phyloP scores from a whole-genome alignment of 164 flowering plant genomes.

The Euptelea pleiosperma region DNA sequence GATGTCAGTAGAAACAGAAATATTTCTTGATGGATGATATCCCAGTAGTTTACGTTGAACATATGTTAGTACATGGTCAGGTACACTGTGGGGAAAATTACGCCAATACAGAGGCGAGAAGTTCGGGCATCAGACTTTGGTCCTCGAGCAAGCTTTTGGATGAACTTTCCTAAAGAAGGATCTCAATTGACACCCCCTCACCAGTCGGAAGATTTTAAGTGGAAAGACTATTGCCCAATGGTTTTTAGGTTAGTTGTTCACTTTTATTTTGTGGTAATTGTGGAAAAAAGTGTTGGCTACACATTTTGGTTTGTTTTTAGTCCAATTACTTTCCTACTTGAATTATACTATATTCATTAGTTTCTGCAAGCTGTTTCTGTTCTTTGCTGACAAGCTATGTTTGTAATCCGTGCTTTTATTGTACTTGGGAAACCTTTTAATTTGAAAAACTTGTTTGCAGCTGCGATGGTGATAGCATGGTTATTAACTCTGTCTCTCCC shows the following conservation, averaged over 20 bases:
- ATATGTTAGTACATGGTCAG: constrained; percentile 33
- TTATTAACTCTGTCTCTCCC: too few relatives aligned
- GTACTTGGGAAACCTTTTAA: neutral
- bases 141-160: constrained; percentile 95
- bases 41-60: constrained; percentile 1
- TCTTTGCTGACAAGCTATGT: neutral
- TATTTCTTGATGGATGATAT: neutral
- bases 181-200: constrained; percentile 91
- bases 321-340: constrained; percentile 3
- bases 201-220: constrained; percentile 84
- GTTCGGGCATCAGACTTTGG: constrained; percentile 90
- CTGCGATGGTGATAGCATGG: too few relatives aligned
- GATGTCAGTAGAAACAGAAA: too few relatives aligned
- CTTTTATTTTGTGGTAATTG: constrained; percentile 1
- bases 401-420: neutral
- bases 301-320: neutral
- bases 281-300: neutral
- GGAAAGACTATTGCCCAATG: constrained; percentile 99
- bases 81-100: constrained; percentile 96
- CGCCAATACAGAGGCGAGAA: constrained; percentile 93
- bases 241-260: constrained; percentile 76
- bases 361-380: too few relatives aligned
- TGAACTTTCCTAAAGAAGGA: constrained; percentile 90
- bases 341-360: too few relatives aligned
- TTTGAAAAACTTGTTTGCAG: too few relatives aligned